Evolutionary conservation across 2,329 filamentous ascomycete genomes (phyloP).

Genomic region (Colletotrichum aenigma): DNA sequence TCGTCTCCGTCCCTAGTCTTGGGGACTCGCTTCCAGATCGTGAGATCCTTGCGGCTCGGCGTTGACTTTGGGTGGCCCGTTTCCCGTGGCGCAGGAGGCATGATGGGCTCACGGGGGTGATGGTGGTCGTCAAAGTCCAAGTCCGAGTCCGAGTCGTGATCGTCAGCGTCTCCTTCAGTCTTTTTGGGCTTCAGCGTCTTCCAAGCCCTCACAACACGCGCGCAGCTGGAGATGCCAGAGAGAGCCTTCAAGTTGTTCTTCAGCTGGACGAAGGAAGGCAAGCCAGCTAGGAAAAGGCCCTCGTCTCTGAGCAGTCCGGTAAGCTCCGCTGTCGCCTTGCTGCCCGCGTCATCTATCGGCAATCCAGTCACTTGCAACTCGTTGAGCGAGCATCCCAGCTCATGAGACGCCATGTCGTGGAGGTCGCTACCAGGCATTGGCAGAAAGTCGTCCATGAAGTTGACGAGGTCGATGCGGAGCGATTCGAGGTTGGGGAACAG

Average conservation of each 20-base stretch:
- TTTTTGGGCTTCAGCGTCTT: slow-evolving; percentile 29
- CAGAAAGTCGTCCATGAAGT: slow-evolving; percentile 53
- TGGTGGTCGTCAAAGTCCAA: slow-evolving; percentile 28
- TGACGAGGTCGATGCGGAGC: slow-evolving; percentile 59
- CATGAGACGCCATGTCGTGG: slow-evolving; percentile 57
- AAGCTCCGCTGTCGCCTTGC: slow-evolving; percentile 51
- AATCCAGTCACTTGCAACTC: slow-evolving; percentile 58
- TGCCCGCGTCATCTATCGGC: slow-evolving; percentile 52
- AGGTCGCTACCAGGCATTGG: slow-evolving; percentile 50
- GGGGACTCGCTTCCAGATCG: slow-evolving; percentile 58
- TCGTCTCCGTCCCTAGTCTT: slow-evolving; percentile 39
- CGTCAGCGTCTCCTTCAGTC: slow-evolving; percentile 25
- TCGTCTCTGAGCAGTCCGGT: slow-evolving; percentile 59
- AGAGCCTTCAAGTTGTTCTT: slow-evolving; percentile 43
- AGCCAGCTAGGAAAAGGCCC: slow-evolving; percentile 53
- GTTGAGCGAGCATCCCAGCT: slow-evolving; percentile 56
- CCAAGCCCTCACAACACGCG: slow-evolving; percentile 51
- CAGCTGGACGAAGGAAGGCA: slow-evolving; percentile 46
- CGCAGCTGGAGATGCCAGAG: slow-evolving; percentile 40
- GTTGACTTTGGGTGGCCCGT: slow-evolving; percentile 46
- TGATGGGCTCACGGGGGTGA: slow-evolving; percentile 33
- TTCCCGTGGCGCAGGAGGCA: slow-evolving; percentile 46
- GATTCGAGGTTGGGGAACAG: slow-evolving; percentile 52
- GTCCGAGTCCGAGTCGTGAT: slow-evolving; percentile 25
- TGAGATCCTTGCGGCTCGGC: slow-evolving; percentile 37